Conservation (phyloP, 257 asterid species). For the Solanum pinnatisectum region DNA sequence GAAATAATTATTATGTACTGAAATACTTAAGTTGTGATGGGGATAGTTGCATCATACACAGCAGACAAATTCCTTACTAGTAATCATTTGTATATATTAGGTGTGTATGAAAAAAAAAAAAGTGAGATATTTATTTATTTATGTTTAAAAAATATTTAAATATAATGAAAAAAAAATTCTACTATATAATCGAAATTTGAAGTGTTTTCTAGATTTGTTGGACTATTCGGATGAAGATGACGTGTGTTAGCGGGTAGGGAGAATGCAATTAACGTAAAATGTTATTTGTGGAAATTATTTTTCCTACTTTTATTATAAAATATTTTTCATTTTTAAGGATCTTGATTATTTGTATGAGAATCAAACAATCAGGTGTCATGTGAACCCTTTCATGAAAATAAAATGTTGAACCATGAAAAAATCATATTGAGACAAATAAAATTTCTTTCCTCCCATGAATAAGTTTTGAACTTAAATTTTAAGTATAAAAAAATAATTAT, state of each 20-base stretch:
- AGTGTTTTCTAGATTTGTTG: neutral
- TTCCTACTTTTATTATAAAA: too few relatives aligned
- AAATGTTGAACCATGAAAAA: neutral
- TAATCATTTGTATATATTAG: constrained; percentile 10
- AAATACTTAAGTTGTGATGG: constrained; percentile 2
- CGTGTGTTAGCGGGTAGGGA: neutral
- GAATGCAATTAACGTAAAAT: too few relatives aligned
- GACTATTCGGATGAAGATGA: neutral
- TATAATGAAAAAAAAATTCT: neutral
- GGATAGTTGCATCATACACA: neutral
- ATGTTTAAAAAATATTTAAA: neutral
- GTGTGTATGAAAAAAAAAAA: neutral
- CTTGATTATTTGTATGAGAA: neutral
- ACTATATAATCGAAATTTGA: neutral
- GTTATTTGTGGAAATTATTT: too few relatives aligned
- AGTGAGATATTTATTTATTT: neutral
- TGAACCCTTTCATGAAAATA: neutral
- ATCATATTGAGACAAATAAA: neutral
- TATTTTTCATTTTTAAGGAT: too few relatives aligned
- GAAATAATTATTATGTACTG: neutral
- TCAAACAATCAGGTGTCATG: neutral
- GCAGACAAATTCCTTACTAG: constrained; percentile 8
- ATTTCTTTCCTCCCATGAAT: neutral
- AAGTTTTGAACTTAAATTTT: neutral
- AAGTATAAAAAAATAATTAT: neutral